Evolutionary conservation across 352 stramenopile species (phyloP).

Genomic region (Phytophthora pisi): DNA sequence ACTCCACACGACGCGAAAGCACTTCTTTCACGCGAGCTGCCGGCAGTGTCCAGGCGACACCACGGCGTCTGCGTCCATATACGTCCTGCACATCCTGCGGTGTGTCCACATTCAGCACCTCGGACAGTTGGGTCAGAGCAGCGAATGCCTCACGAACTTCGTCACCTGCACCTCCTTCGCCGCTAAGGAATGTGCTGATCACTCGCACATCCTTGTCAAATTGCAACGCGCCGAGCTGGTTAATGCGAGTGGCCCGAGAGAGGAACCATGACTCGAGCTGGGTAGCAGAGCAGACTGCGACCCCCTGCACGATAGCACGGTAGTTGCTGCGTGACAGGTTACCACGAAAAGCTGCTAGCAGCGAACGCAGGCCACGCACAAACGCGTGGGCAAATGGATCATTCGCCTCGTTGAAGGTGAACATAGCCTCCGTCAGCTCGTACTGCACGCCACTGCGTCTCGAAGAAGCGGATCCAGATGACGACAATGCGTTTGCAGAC

Average conservation of each 20-base stretch:
- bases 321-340: constrained; percentile 72
- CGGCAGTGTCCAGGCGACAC: constrained; percentile 73
- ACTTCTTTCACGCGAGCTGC: constrained; percentile 75
- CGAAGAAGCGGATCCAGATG: constrained; percentile 25
- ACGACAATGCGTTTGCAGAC: constrained; percentile 39
- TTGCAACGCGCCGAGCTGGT: constrained; percentile 83
- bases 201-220: constrained; percentile 89
- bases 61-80: constrained; percentile 63
- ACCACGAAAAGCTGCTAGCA: constrained; percentile 57
- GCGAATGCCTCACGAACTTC: constrained; percentile 68
- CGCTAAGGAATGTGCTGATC: constrained; percentile 65
- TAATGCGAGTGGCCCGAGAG: constrained; percentile 60
- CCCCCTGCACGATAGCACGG: constrained; percentile 49
- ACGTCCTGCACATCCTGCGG: constrained; percentile 81
- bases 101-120: constrained; percentile 76
- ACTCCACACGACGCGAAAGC: constrained; percentile 80
- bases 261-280: constrained; percentile 76
- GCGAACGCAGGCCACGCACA: constrained; percentile 58
- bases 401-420: constrained; percentile 89
- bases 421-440: constrained; percentile 86
- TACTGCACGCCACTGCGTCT: constrained; percentile 64
- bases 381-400: constrained; percentile 85
- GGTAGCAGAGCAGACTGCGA: constrained; percentile 48
- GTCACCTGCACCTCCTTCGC: constrained; percentile 45
- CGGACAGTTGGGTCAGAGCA: constrained; percentile 64